Evolutionary conservation across 805 yeast genomes (phyloP), one percentile per base, ranked within the genome.

Genomic region (Yarrowia sp.): DNA sequence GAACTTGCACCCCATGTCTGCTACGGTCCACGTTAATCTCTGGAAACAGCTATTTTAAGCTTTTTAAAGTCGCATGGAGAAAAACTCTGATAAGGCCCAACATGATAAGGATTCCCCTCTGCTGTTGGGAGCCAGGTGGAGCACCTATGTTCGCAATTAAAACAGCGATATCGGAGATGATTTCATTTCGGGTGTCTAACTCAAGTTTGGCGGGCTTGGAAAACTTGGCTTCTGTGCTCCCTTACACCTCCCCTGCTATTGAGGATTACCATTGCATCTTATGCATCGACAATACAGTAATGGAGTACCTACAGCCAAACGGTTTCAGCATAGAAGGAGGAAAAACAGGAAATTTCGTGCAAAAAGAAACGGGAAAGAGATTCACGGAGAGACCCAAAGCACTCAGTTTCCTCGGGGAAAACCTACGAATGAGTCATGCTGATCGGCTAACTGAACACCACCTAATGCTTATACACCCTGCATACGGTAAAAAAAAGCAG

Each of bases 361-460:
- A 46, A 46, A 28, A 19, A 30, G 32, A 28, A 46, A 46, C 9
- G 36, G 30, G 16, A 17, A 30, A 14, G 17, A 3, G 1, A 16
- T 16, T 10, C 17, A 43, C 21, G 26, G 14, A 17, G 32, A 43
- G 49, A 22, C 46, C 46, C 46, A 41, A 41, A 11, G 30, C 46
- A 41, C n/a, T 21, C n/a, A 16, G 49, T 28, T 46, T 28, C 52
- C 52, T 36, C 52, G 36, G 52, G 36, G n/a, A n/a, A 48, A 48
- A 48, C 54, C 28, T 48, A 32, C 54, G 54, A 48, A 48, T 48
- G 54, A 48, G 54, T 48, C 54, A 48, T 48, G 54, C 52, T 46
- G 52, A 46, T 46, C 52, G 22, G 24, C 52, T 28, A 36, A 24
- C 22, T n/a, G 36, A 16, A n/a, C n/a, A n/a, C n/a, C 51, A 26